Evolutionary conservation across 305 asterid species (phyloP).

Genomic region (Fraxinus platypoda): DNA sequence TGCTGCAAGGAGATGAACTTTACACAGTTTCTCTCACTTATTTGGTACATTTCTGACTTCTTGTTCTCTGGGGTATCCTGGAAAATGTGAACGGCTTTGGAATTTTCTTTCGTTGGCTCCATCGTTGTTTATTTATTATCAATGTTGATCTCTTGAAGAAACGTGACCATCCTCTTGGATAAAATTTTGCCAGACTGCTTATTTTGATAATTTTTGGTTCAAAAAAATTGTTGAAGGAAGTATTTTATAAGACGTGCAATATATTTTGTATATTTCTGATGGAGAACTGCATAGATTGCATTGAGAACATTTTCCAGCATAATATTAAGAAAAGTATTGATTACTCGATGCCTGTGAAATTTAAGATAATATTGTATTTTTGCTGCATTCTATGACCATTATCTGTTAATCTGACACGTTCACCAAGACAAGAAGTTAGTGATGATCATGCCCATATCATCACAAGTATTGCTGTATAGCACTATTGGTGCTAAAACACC

Average conservation of each 20-base stretch:
- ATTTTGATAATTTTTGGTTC: not conserved
- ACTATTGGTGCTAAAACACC: not conserved
- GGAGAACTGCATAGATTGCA: not conserved
- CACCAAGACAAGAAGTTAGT: not conserved
- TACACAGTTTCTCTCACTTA: not conserved
- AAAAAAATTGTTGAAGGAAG: not conserved
- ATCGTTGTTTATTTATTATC: not conserved
- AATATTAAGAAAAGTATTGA: not conserved
- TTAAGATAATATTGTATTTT: not conserved
- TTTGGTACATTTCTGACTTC: not conserved
- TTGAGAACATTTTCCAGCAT: not conserved
- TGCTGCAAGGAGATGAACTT: conserved; percentile 58
- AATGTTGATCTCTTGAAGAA: not conserved
- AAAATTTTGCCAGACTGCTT: not conserved
- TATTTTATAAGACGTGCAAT: not conserved
- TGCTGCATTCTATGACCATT: not conserved
- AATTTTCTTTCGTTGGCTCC: not conserved
- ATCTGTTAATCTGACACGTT: not conserved
- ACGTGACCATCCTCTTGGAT: not conserved
- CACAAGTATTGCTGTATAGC: not conserved
- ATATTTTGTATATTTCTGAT: not conserved
- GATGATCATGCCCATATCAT: not conserved
- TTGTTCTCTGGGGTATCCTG: not conserved
- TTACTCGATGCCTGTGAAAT: not conserved
- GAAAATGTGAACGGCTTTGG: not conserved